Evolutionary conservation across 352 stramenopile species (phyloP).

Genomic region (Globisporangium rhizosaccharum): DNA sequence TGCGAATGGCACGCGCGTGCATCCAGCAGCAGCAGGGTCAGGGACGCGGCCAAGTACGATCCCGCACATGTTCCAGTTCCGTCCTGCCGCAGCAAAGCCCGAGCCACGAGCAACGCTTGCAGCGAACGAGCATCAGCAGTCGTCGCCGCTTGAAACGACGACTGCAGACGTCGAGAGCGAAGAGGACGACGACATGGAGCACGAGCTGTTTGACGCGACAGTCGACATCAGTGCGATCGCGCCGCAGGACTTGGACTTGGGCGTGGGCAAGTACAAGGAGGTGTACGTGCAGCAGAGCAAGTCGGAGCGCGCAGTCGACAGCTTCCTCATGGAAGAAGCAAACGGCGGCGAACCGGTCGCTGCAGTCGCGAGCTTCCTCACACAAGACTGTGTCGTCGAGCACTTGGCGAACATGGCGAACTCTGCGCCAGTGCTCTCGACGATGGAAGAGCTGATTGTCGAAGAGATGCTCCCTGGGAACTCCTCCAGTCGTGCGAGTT

Average conservation of each 20-base stretch:
- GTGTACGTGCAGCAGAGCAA: conserved; percentile 17
- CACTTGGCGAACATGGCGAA: background rate
- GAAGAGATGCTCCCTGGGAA: conserved; percentile 46
- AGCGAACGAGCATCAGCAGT: background rate
- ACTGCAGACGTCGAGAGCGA: conserved; percentile 16
- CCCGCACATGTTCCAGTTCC: conserved; percentile 66
- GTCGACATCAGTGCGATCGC: conserved; percentile 15
- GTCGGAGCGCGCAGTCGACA: conserved; percentile 43
- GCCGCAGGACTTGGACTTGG: conserved; percentile 36
- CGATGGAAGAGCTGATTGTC: conserved; percentile 41
- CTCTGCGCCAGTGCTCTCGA: conserved; percentile 1
- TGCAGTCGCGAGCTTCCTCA: conserved; percentile 10
- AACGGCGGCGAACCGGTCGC: background rate
- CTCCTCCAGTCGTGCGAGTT: conserved; percentile 4
- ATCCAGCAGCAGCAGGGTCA: conserved; percentile 21
- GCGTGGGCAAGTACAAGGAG: conserved; percentile 55
- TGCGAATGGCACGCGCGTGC: conserved; percentile 15
- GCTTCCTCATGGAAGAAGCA: conserved; percentile 36
- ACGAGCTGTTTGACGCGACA: conserved; percentile 23
- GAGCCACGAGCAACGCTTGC: background rate
- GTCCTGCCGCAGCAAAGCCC: conserved; percentile 31
- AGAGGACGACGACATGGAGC: conserved; percentile 15
- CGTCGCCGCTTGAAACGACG: background rate
- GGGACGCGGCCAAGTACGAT: conserved; percentile 13
- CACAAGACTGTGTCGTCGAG: conserved; percentile 8